Base-by-base conservation (phyloP, 805 yeast genomes). In the Metschnikowia aberdeeniae region DNA sequence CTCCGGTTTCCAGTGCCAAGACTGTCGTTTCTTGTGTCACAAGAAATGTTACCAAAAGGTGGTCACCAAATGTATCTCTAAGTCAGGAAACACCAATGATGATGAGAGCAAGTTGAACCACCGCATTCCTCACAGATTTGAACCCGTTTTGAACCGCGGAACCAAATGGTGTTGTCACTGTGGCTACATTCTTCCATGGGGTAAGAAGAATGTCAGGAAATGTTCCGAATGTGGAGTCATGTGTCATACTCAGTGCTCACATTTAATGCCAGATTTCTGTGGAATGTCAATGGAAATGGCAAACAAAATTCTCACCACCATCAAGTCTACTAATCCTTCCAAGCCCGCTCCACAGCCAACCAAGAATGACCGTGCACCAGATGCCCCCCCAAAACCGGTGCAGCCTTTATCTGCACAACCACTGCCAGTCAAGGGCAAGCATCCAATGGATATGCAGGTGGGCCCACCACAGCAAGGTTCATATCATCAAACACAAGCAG, bases 151-250 rank as follows among this genome's bases (percentile, higher is more conserved):
- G 13, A 93, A 93, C 60, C 83, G 89, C 67, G 95, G 97, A 57
- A 95, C 99, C 2, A 90, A 92, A 61, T 93, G 99, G 99, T 93
- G 99, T 69, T 93, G 98, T 57, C 99, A 93, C 63, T 93, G 99
- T 76, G 99, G 99, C 50, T 89, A 89, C 61, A 82, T 93, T 42
- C 74, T 93, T 51, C 98, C 99, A 13, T 84, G 97, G 85, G 96
- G 98, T 43, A 81, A 84, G 59, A 89, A 89, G 64, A 89, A 87
- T 56, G 95, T 90, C 9, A 77, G 97, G 42, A 93, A 89, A 63
- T 92, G 99, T 75, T 72, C 85, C 4, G 93, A 86, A 54, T 93
- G 99, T 80, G 95, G 95, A 27, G 81, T 89, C 17, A 88, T 92
- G 84, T 92, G 96, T 58, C 99, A 93, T 61, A 78, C 93, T 3